Conservation (phyloP, 164 flowering plant genomes). For the Berberis thunbergii region DNA sequence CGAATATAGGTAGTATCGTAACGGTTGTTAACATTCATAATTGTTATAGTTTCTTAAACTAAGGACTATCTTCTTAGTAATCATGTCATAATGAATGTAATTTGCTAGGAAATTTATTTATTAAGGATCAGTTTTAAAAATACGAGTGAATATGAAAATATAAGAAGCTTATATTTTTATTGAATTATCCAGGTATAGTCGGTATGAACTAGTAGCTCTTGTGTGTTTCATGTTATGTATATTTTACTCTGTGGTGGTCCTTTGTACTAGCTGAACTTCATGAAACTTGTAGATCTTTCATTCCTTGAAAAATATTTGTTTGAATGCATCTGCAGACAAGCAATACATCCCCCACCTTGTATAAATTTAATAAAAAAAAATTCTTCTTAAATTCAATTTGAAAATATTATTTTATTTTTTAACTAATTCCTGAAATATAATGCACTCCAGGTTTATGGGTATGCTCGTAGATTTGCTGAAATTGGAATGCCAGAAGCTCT, state of each 20-base stretch:
- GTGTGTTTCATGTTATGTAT: not conserved
- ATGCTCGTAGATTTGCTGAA: conserved; percentile 87
- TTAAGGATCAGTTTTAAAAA: too few relatives aligned
- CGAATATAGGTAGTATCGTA: too few relatives aligned
- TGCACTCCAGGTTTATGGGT: conserved; percentile 73
- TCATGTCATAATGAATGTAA: too few relatives aligned
- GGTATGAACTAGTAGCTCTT: not conserved
- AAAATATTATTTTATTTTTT: not conserved
- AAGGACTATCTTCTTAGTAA: too few relatives aligned
- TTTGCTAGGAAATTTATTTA: too few relatives aligned
- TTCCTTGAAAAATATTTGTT: not conserved
- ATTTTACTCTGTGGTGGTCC: not conserved
- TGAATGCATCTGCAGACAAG: not conserved
- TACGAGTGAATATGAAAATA: too few relatives aligned
- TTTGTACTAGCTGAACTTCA: not conserved
- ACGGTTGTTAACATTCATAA: too few relatives aligned
- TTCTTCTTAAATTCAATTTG: too few relatives aligned
- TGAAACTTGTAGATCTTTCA: not conserved
- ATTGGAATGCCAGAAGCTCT: conserved; percentile 72
- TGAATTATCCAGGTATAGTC: not conserved
- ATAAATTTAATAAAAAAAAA: too few relatives aligned
- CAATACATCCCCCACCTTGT: not conserved
- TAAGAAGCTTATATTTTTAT: too few relatives aligned
- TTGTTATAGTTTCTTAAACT: too few relatives aligned
- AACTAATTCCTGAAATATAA: conserved; percentile 1